These are phyloP conservation scores for Corymbia maculata DNA, from an alignment of 345 rosid species.

Conservation along the genomic window DNA sequence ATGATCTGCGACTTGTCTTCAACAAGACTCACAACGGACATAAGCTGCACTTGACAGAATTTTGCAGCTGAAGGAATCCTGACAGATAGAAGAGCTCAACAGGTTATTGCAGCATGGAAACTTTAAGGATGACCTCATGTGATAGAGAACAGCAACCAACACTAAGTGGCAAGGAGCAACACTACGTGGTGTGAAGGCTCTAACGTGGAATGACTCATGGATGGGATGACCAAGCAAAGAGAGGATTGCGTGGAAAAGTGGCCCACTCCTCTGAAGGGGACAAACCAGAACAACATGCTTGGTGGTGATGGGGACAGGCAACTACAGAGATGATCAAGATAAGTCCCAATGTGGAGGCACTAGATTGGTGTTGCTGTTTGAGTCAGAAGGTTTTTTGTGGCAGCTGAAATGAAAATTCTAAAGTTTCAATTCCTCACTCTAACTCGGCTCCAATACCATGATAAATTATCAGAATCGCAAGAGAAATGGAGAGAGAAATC, in stretches of 20 bases:
- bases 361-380: neutral
- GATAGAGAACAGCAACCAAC: neutral
- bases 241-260: neutral
- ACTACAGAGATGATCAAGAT: neutral
- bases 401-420: neutral
- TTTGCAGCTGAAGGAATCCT: neutral
- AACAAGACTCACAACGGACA: neutral
- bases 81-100: neutral
- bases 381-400: neutral
- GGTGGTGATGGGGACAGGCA: neutral
- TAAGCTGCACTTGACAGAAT: neutral
- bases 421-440: neutral
- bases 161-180: neutral
- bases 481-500: neutral
- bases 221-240: neutral
- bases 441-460: neutral
- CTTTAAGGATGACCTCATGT: neutral
- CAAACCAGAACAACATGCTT: neutral
- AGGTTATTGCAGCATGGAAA: neutral
- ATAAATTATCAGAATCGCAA: neutral
- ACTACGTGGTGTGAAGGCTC: neutral
- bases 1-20: neutral
- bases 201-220: neutral
- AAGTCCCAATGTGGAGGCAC: neutral
- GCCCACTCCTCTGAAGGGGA: neutral